Percentiles rank a stretch among this genome's conserved stretches.
Conservation (phyloP, 352 stramenopile species). For the Globisporangium iwayamae region DNA sequence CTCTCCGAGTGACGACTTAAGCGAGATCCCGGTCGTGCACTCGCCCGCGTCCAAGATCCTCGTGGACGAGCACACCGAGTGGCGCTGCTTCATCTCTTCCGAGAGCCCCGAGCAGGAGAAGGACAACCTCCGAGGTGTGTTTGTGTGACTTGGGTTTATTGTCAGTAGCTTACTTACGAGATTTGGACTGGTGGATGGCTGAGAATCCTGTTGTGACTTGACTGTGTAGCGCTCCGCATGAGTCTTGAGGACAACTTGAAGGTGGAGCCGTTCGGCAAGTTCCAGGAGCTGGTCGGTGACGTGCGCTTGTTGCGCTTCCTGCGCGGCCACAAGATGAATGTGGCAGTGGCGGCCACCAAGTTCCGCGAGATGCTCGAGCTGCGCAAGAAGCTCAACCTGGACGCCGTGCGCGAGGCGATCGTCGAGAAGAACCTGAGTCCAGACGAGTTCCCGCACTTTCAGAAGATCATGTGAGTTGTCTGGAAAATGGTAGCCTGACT, state of each 20-base stretch:
- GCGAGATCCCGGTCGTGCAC: slow-evolving; percentile 62
- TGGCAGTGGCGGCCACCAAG: slow-evolving; percentile 50
- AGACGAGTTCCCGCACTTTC: slow-evolving; percentile 58
- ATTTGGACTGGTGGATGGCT: neutral
- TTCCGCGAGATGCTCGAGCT: slow-evolving; percentile 65
- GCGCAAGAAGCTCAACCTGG: slow-evolving; percentile 51
- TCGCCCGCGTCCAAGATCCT: slow-evolving; percentile 50
- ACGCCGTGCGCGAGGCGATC: slow-evolving; percentile 59
- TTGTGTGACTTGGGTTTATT: neutral
- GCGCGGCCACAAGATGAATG: slow-evolving; percentile 73
- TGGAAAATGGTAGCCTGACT: neutral
- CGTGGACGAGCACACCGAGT: slow-evolving; percentile 57
- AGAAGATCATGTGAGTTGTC: slow-evolving; percentile 55
- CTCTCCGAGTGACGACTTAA: slow-evolving; percentile 23
- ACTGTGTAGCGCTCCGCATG: slow-evolving; percentile 38
- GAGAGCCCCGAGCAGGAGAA: slow-evolving; percentile 59
- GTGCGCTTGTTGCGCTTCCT: slow-evolving; percentile 69
- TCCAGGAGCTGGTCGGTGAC: slow-evolving; percentile 50
- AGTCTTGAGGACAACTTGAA: slow-evolving; percentile 66
- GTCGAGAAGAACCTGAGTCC: slow-evolving; percentile 38
- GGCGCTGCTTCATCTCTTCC: slow-evolving; percentile 64
- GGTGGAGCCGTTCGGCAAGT: slow-evolving; percentile 29
- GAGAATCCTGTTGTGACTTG: neutral
- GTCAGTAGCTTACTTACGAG: neutral
- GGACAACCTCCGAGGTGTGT: slow-evolving; percentile 50